A percentile compares a stretch with the other conserved stretches of the same genome.
phyloP scores from a whole-genome alignment of 2,329 filamentous ascomycete species.

The Claviceps humidiphila region DNA sequence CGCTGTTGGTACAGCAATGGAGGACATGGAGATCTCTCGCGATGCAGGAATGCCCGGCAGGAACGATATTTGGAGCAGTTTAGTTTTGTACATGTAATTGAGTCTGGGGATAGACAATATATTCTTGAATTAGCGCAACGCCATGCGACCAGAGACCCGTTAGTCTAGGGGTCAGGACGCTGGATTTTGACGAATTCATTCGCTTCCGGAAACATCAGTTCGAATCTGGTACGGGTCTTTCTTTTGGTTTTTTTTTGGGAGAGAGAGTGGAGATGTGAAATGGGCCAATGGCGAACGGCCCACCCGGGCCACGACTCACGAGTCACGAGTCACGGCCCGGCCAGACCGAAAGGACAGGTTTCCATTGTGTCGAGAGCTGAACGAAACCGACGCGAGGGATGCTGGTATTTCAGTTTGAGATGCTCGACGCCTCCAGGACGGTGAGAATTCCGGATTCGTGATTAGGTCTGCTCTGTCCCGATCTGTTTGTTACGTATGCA shows the following conservation, averaged over 20 bases:
- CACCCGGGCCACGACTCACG: too few relatives aligned
- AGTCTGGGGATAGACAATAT: background rate
- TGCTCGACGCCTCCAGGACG: too few relatives aligned
- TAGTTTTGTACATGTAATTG: background rate
- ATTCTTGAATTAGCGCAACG: rapidly evolving
- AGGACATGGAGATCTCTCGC: constrained; percentile 7
- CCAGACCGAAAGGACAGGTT: too few relatives aligned
- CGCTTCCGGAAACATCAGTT: constrained; percentile 11
- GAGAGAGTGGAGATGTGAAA: too few relatives aligned
- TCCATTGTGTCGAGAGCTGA: too few relatives aligned
- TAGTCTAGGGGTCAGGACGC: constrained; percentile 14
- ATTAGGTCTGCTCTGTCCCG: too few relatives aligned
- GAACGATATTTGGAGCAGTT: background rate
- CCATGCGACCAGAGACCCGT: background rate
- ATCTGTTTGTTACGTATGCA: too few relatives aligned
- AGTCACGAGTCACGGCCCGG: too few relatives aligned
- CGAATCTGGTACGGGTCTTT: constrained; percentile 7
- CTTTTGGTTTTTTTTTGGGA: background rate
- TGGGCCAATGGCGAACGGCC: too few relatives aligned
- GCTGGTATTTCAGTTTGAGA: too few relatives aligned
- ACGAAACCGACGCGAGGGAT: too few relatives aligned
- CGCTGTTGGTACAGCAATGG: constrained; percentile 8
- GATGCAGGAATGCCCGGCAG: constrained; percentile 4
- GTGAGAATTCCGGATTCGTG: too few relatives aligned
- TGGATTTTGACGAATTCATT: constrained; percentile 9